A percentile compares a stretch with the other conserved stretches of the same genome.
Evolutionary conservation across 805 yeast genomes (phyloP).

Genomic region (Yarrowia sp.): DNA sequence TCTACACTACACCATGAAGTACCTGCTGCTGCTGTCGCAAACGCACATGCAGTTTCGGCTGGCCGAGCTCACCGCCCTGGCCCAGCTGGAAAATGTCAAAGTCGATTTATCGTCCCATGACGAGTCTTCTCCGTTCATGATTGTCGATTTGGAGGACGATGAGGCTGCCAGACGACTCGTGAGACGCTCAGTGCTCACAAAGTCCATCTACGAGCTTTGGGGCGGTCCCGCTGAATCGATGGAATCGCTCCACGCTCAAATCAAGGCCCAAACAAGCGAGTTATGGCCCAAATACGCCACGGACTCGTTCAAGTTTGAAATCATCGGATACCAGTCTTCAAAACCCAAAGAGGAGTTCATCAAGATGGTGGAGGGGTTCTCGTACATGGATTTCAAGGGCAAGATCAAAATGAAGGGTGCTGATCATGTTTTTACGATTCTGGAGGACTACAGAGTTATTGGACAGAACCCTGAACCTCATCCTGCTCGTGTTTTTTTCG

Average conservation of each 20-base stretch:
- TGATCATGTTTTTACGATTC: slow-evolving; percentile 62
- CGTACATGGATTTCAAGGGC: slow-evolving; percentile 70
- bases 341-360: slow-evolving; percentile 51
- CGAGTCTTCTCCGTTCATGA: slow-evolving; percentile 63
- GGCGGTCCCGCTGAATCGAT: slow-evolving; percentile 58
- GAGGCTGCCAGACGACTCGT: slow-evolving; percentile 64
- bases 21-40: slow-evolving; percentile 82
- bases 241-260: slow-evolving; percentile 56
- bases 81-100: slow-evolving; percentile 55
- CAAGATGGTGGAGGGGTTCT: slow-evolving; percentile 66
- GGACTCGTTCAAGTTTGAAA: slow-evolving; percentile 74
- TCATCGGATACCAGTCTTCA: slow-evolving; percentile 74
- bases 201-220: slow-evolving; percentile 82
- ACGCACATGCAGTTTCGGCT: slow-evolving; percentile 71
- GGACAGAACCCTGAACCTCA: slow-evolving; percentile 44
- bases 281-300: slow-evolving; percentile 43
- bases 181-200: slow-evolving; percentile 63
- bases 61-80: slow-evolving; percentile 84
- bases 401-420: slow-evolving; percentile 76
- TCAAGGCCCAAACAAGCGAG: slow-evolving; percentile 39
- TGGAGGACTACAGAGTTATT: slow-evolving; percentile 63
- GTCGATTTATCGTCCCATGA: slow-evolving; percentile 61
- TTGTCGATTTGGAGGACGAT: slow-evolving; percentile 64
- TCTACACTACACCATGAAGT: slow-evolving; percentile 43
- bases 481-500: slow-evolving; percentile 68